phyloP scores from a whole-genome alignment of 306 rosid genomes.

The Corylus americana region DNA sequence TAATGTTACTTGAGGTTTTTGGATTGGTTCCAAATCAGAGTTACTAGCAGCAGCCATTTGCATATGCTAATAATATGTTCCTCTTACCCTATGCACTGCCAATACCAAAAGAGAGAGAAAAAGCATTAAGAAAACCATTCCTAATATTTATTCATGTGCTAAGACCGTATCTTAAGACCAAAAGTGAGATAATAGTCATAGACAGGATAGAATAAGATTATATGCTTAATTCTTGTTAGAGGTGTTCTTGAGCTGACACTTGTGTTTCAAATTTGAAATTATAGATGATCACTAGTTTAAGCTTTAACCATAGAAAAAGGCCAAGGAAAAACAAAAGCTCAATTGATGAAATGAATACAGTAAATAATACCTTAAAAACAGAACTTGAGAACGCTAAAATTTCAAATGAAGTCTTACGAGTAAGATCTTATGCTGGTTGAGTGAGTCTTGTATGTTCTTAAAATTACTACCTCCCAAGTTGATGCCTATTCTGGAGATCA shows the following conservation, averaged over 20 bases:
- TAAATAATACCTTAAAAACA: background rate
- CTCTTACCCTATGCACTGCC: background rate
- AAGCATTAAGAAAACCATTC: background rate
- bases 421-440: background rate
- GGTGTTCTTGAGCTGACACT: background rate
- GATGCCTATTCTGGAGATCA: background rate
- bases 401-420: background rate
- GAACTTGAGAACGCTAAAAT: background rate
- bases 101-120: background rate
- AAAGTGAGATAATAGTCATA: background rate
- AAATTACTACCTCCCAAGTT: background rate
- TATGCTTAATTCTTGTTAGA: background rate
- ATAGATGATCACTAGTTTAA: background rate
- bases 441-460: background rate
- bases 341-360: background rate
- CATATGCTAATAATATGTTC: background rate
- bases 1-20: too few relatives aligned
- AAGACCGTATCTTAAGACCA: background rate
- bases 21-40: background rate
- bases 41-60: constrained; percentile 1
- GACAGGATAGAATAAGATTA: background rate
- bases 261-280: background rate
- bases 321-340: background rate
- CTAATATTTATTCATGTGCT: background rate
- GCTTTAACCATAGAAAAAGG: background rate